Conservation (phyloP, 331 rosid species). For the Quercus tomentella region DNA sequence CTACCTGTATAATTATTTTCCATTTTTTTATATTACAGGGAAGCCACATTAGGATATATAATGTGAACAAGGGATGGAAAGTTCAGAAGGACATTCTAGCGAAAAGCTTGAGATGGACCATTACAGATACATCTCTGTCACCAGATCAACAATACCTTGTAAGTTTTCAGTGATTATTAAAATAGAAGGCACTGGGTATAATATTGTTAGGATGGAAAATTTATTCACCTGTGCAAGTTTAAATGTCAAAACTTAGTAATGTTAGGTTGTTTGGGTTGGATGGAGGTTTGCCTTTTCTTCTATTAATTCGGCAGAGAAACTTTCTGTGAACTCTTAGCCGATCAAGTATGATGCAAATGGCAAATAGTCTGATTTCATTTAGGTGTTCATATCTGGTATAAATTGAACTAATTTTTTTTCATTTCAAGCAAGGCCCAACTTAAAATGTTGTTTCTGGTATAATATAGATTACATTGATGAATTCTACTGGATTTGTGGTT, state of each 20-base stretch:
- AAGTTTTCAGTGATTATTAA: conserved; percentile 34
- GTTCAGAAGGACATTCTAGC: conserved; percentile 77
- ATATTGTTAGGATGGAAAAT: background rate
- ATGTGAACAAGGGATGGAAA: conserved; percentile 86
- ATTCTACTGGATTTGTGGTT: background rate
- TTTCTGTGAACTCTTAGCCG: background rate
- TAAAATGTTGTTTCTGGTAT: background rate
- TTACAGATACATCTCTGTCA: conserved; percentile 91
- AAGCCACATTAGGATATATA: conserved; percentile 73
- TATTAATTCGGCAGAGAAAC: background rate
- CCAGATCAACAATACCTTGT: conserved; percentile 75
- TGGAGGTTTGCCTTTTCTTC: background rate
- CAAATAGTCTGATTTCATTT: background rate
- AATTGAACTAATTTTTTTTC: background rate
- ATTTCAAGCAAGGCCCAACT: background rate
- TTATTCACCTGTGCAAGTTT: no score
- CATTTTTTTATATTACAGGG: conserved; percentile 42
- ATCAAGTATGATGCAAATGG: background rate
- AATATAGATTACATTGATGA: background rate
- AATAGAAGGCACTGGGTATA: background rate
- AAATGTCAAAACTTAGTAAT: no score
- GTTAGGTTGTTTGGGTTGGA: background rate
- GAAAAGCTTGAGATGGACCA: conserved; percentile 81
- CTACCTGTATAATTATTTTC: background rate
- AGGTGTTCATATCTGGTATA: background rate